Evolutionary conservation across 768 basidiomycete genomes (phyloP).

Genomic region (Tephrocybe sp.): DNA sequence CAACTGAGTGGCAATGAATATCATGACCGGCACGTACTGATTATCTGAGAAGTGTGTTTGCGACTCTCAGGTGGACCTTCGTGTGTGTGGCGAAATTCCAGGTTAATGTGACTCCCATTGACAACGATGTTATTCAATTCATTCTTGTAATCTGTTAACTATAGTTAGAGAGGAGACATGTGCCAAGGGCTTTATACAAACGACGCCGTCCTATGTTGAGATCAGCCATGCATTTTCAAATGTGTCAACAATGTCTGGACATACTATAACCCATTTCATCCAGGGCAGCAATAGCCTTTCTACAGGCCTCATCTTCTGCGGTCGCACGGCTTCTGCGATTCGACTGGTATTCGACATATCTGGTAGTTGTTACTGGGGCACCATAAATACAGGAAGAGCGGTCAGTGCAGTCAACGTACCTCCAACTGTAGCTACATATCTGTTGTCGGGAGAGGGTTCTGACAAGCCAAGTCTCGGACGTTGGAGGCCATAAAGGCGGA

Average conservation of each 20-base stretch:
- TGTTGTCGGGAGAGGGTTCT: neutral
- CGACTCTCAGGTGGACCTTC: neutral
- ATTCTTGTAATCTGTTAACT: neutral
- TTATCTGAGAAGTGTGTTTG: neutral
- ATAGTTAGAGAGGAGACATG: neutral
- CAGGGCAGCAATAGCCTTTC: neutral
- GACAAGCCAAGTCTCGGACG: neutral
- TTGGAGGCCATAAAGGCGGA: neutral
- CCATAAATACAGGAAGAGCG: too few relatives aligned
- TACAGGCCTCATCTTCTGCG: constrained; percentile 7
- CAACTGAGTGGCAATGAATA: neutral
- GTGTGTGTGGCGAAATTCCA: neutral
- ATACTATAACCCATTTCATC: neutral
- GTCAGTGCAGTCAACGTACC: too few relatives aligned
- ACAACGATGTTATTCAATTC: neutral
- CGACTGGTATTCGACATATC: neutral
- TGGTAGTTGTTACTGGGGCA: neutral
- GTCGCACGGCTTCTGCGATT: neutral
- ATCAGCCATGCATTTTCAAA: too few relatives aligned
- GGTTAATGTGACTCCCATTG: neutral
- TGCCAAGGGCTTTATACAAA: neutral
- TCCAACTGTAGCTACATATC: neutral
- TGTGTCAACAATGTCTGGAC: neutral
- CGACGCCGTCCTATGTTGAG: constrained; percentile 1
- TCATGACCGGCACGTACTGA: neutral